A percentile compares a stretch with the other conserved stretches of the same genome.
Evolutionary conservation across 306 rosid species (phyloP).

Genomic region (Betula pendula): DNA sequence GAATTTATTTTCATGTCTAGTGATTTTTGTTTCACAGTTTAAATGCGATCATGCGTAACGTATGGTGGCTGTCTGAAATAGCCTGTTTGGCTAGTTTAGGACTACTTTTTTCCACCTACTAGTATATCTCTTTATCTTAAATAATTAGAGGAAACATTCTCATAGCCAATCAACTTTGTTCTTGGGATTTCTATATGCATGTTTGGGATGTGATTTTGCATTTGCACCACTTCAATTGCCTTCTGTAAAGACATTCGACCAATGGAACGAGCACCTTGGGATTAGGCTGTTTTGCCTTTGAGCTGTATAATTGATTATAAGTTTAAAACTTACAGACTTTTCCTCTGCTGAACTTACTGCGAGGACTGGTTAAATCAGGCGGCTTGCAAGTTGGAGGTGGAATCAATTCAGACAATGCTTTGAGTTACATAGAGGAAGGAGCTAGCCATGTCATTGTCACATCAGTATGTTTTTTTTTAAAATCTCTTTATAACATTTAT

Average conservation of each 20-base stretch:
- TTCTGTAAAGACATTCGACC: background rate
- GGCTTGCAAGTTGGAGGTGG: constrained; percentile 97
- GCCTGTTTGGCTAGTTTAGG: background rate
- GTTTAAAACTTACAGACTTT: constrained; percentile 54
- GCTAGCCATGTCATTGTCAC: constrained; percentile 98
- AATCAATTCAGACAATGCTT: constrained; percentile 81
- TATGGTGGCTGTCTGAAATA: background rate
- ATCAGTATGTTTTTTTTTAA: constrained; percentile 52
- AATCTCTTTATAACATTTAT: constrained; percentile 11
- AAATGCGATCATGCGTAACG: background rate
- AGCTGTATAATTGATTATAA: constrained; percentile 42
- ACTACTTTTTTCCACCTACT: background rate
- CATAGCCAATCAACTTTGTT: background rate
- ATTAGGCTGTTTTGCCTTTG: constrained; percentile 16
- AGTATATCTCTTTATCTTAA: background rate
- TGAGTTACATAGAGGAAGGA: constrained; percentile 75
- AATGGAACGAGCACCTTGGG: constrained; percentile 1
- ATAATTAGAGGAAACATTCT: background rate
- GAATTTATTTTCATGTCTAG: constrained; percentile 1
- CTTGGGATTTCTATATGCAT: background rate
- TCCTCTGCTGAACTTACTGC: constrained; percentile 66
- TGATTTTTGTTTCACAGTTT: background rate
- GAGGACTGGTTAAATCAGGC: constrained; percentile 63
- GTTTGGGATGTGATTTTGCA: background rate
- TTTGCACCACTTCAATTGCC: background rate